Percentiles rank a stretch among this genome's conserved stretches.
Evolutionary conservation across 1,139 yeast genomes (phyloP).

Genomic region (Pichia sp.): DNA sequence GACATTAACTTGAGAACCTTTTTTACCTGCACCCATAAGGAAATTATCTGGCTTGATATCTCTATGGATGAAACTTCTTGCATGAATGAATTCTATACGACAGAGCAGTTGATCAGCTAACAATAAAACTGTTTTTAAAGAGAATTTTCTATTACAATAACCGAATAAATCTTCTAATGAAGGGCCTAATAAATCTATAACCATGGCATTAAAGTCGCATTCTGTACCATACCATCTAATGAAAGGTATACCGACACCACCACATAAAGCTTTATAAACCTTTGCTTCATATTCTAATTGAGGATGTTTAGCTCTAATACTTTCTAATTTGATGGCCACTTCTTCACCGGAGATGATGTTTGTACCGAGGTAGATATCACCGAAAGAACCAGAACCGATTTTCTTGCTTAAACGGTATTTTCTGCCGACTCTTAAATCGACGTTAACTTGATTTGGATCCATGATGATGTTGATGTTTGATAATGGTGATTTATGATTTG

Average conservation of each 20-base stretch:
- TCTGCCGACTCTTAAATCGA: constrained; percentile 79
- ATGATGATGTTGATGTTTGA: background rate
- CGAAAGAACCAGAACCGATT: constrained; percentile 97
- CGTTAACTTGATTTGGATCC: constrained; percentile 21
- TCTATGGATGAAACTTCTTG: constrained; percentile 90
- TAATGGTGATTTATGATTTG: too few relatives aligned
- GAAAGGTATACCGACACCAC: constrained; percentile 97
- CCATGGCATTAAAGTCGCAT: constrained; percentile 96
- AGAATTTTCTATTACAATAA: constrained; percentile 91
- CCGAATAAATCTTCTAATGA: constrained; percentile 94
- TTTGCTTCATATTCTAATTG: constrained; percentile 96
- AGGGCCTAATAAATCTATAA: constrained; percentile 93
- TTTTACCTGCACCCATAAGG: constrained; percentile 93
- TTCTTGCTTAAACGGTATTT: constrained; percentile 94
- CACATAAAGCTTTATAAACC: constrained; percentile 90
- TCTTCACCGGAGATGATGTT: constrained; percentile 96
- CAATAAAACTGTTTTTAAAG: constrained; percentile 88
- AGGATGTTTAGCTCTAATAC: constrained; percentile 90
- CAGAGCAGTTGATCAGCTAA: constrained; percentile 94
- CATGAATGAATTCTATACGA: constrained; percentile 93
- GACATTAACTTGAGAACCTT: constrained; percentile 93
- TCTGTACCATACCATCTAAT: constrained; percentile 98
- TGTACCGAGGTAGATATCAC: constrained; percentile 88
- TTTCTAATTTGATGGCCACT: constrained; percentile 94
- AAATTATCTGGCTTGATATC: constrained; percentile 95